phyloP scores from a whole-genome alignment of 768 basidiomycete species.

The Clitopilus hobsonii region DNA sequence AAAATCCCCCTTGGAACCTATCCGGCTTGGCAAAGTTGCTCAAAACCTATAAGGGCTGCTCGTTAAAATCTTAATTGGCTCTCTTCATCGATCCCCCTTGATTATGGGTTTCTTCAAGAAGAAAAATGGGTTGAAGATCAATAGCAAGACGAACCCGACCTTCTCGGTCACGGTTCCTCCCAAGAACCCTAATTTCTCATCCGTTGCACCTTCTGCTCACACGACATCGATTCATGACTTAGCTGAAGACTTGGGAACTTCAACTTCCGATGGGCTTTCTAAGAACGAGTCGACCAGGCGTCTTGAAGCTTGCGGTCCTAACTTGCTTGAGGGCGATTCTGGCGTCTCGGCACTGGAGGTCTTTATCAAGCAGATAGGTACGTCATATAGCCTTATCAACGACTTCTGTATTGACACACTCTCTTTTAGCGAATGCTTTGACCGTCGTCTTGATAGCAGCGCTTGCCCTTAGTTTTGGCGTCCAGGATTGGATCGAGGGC shows the following conservation, averaged over 20 bases:
- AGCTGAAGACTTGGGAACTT: slow-evolving; percentile 26
- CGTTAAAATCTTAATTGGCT: background rate
- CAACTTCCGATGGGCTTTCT: slow-evolving; percentile 27
- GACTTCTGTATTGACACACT: background rate
- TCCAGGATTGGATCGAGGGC: slow-evolving; percentile 48
- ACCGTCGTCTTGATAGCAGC: slow-evolving; percentile 30
- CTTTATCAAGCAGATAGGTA: slow-evolving; percentile 30
- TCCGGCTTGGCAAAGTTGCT: background rate
- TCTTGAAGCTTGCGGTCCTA: slow-evolving; percentile 26
- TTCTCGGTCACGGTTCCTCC: slow-evolving; percentile 28
- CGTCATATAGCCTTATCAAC: slow-evolving; percentile 1
- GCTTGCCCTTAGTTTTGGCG: slow-evolving; percentile 50
- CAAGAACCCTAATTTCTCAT: slow-evolving; percentile 23
- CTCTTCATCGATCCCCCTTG: background rate
- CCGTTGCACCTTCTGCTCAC: slow-evolving; percentile 26
- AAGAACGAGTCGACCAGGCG: slow-evolving; percentile 29
- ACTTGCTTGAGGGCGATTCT: slow-evolving; percentile 26
- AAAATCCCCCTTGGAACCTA: background rate
- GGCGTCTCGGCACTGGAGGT: slow-evolving; percentile 30
- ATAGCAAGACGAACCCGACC: slow-evolving; percentile 26
- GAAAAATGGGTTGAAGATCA: slow-evolving; percentile 15
- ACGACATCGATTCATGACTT: slow-evolving; percentile 23
- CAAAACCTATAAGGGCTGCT: background rate
- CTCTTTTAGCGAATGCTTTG: slow-evolving; percentile 35
- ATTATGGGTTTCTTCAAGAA: slow-evolving; percentile 8